Evolutionary conservation across 176 grass and related monocot species (phyloP).

Genomic region (Themeda triandra): DNA sequence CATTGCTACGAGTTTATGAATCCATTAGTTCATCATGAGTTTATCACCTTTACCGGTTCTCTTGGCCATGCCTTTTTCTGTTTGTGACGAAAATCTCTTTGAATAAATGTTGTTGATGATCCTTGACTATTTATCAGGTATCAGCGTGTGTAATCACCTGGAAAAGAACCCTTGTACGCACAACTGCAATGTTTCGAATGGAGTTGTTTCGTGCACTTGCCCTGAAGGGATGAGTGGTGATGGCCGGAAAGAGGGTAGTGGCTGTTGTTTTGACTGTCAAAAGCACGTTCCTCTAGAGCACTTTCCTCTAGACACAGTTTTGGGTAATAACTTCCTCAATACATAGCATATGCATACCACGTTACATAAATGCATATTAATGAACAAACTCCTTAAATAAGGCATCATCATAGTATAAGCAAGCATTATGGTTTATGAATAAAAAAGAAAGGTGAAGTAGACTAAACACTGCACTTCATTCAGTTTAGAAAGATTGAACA

Average conservation of each 20-base stretch:
- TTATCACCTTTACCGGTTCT: not conserved
- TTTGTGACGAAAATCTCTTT: not conserved
- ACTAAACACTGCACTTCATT: not conserved
- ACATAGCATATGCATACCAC: not conserved
- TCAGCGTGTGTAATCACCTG: not conserved
- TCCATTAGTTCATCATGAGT: not conserved
- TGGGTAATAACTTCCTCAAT: constrained; percentile 17
- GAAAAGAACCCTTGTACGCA: constrained; percentile 19
- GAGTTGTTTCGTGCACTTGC: not conserved
- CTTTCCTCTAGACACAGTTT: not conserved
- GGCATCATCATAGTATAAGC: not conserved
- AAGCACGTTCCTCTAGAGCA: not conserved
- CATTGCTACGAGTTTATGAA: not conserved
- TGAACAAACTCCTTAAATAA: not conserved
- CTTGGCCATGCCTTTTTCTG: not conserved
- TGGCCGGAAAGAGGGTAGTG: not conserved
- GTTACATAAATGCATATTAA: not conserved
- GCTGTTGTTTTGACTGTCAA: constrained; percentile 14
- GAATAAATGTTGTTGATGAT: not conserved
- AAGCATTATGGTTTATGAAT: not conserved
- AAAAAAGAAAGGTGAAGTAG: not conserved
- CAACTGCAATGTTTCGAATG: not conserved
- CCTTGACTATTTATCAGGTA: constrained; percentile 10
- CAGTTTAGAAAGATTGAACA: not conserved
- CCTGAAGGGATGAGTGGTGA: constrained; percentile 4